These are phyloP conservation scores for Chloromonas sp. DNA, from an alignment of 163 green algal species.

Conservation along the genomic window DNA sequence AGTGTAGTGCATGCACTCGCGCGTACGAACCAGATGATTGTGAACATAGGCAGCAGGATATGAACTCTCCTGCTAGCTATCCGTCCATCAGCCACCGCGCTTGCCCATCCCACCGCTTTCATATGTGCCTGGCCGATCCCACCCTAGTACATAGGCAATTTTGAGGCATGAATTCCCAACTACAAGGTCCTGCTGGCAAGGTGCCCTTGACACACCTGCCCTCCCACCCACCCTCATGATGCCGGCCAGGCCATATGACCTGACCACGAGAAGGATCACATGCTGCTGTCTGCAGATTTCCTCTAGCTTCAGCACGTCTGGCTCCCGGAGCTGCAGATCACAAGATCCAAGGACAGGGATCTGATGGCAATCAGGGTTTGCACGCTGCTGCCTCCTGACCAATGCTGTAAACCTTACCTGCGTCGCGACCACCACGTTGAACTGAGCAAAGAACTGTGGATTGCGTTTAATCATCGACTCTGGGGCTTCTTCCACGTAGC, in stretches of 20 bases:
- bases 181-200: too few species aligned
- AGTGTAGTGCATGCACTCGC: too few species aligned
- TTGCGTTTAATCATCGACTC: constrained; percentile 60
- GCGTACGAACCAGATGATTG: too few species aligned
- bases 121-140: too few species aligned
- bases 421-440: constrained; percentile 87
- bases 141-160: too few species aligned
- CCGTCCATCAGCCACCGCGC: neutral
- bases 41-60: too few species aligned
- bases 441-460: constrained; percentile 79
- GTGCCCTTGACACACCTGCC: too few species aligned
- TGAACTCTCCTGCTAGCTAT: too few species aligned
- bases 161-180: too few species aligned
- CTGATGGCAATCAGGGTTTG: neutral
- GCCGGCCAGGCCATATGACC: constrained; percentile 79
- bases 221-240: constrained; percentile 58
- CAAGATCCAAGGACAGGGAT: neutral
- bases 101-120: too few species aligned
- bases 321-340: constrained; percentile 58
- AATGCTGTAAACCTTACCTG: constrained; percentile 49
- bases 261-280: constrained; percentile 62
- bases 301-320: constrained; percentile 60
- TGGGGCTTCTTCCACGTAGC: constrained; percentile 75
- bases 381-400: neutral
- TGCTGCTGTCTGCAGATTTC: constrained; percentile 48